Base-by-base conservation (phyloP, 768 basidiomycete species). In the Amanita phalloides region DNA sequence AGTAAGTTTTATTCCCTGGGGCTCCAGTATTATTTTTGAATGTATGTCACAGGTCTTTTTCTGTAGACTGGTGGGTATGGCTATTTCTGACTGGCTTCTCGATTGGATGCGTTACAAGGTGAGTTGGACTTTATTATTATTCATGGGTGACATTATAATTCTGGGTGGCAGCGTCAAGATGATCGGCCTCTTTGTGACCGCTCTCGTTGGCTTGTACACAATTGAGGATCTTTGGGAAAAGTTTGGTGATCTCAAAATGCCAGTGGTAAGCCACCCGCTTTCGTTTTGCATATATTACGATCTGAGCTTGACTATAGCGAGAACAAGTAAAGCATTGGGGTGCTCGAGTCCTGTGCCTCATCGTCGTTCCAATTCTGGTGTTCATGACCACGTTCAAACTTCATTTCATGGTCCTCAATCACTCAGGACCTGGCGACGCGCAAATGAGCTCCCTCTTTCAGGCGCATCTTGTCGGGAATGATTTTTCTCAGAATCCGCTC, bases 401-500 rank as follows among this genome's bases (percentile, higher is more conserved):
- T 17, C 96, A 99, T 66, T 99, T 99, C 72, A 64, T 97, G 64
- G 77, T 99, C 56, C 73, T 99, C 47, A 94, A 90, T 64, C 90
- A 92, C 56, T 86, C 90, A 11, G 95, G 95, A 36, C 90, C 96
- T 20, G 96, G 95, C 13, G 95, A 99, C 62, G 87, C 95, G 1
- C 95, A 98, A 65, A 99, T 99, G 95, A 91, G 88, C 64, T 96
- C 92, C 6, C 74, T 98, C 17, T 99, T 99, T 79, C 96, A 99
- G 66, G 95, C 96, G 23, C 91, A 96, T 59, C 77, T 99, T 2
- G 76, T 79, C 32, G 96, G 96, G 13, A 99, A 97, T 62, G 91
- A 96, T 63, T 98, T 97, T 67, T 68, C 81, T n/a, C 70, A 72
- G 58, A 93, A 93, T 59, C 96, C 96, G 10, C 79, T 96, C 2